phyloP scores from a whole-genome alignment of 2,329 filamentous ascomycete genomes.

The Rugonectria rugulosa region DNA sequence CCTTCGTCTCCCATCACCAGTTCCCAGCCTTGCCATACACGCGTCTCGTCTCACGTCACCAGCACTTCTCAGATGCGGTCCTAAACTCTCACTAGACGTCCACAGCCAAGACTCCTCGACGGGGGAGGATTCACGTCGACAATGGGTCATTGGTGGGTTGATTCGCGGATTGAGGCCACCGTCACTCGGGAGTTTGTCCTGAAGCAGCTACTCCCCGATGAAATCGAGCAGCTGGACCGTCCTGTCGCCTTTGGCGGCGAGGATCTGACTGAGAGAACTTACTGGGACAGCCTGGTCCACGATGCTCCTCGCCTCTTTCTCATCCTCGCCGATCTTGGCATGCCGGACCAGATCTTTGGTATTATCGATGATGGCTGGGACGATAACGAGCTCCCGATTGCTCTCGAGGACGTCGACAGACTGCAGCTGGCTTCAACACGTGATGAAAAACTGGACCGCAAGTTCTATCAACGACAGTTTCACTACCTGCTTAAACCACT shows the following conservation, averaged over 20 bases:
- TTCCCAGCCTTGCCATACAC: slow-evolving; percentile 4
- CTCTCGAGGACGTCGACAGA: slow-evolving; percentile 69
- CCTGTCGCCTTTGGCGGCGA: slow-evolving; percentile 71
- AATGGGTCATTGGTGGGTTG: slow-evolving; percentile 72
- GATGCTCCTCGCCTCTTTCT: slow-evolving; percentile 76
- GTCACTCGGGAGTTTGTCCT: slow-evolving; percentile 74
- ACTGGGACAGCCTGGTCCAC: slow-evolving; percentile 78
- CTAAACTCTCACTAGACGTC: neutral
- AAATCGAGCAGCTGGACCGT: slow-evolving; percentile 67
- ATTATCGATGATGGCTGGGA: slow-evolving; percentile 80
- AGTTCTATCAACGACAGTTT: slow-evolving; percentile 76
- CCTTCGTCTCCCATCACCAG: neutral
- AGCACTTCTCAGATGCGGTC: slow-evolving; percentile 12
- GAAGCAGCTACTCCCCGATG: slow-evolving; percentile 68
- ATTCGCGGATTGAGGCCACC: slow-evolving; percentile 71
- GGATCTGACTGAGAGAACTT: slow-evolving; percentile 74
- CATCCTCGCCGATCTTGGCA: slow-evolving; percentile 72
- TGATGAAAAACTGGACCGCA: slow-evolving; percentile 70
- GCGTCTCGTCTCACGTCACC: neutral
- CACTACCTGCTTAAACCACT: slow-evolving; percentile 73
- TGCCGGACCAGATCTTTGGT: slow-evolving; percentile 77
- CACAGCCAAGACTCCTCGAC: slow-evolving; percentile 8
- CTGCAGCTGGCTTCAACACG: slow-evolving; percentile 66
- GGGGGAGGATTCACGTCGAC: slow-evolving; percentile 24
- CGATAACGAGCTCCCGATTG: slow-evolving; percentile 76